phyloP scores from a whole-genome alignment of 1,139 yeast genomes.

The Suhomyces coccinellae region DNA sequence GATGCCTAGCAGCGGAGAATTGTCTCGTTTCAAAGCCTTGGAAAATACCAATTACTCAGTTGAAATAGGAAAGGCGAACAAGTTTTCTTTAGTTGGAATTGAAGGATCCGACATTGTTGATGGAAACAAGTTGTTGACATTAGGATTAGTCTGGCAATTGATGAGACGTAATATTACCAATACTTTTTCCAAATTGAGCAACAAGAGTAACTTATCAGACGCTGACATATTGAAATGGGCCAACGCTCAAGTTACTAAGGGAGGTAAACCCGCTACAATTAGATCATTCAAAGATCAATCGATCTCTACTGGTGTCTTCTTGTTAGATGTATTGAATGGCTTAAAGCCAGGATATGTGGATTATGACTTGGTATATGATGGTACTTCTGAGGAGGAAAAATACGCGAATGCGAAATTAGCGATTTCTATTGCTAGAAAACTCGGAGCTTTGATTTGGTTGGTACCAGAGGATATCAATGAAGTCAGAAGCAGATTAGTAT shows the following conservation, averaged over 20 bases:
- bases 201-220: constrained; percentile 70
- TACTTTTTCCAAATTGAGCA: constrained; percentile 73
- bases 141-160: constrained; percentile 98
- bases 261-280: constrained; percentile 68
- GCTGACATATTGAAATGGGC: constrained; percentile 93
- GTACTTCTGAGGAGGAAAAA: constrained; percentile 76
- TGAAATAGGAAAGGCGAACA: constrained; percentile 88
- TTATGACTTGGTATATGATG: constrained; percentile 83
- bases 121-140: constrained; percentile 83
- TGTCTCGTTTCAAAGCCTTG: constrained; percentile 89
- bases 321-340: constrained; percentile 89
- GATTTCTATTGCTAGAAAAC: constrained; percentile 94
- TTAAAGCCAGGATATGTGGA: constrained; percentile 97
- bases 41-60: constrained; percentile 97
- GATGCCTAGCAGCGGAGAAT: constrained; percentile 72
- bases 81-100: constrained; percentile 92
- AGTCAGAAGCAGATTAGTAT: constrained; percentile 88
- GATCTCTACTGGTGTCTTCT: constrained; percentile 73
- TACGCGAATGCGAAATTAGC: constrained; percentile 96
- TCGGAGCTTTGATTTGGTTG: constrained; percentile 97
- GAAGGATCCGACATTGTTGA: constrained; percentile 98
- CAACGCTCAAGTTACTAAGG: constrained; percentile 76
- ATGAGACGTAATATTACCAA: constrained; percentile 94
- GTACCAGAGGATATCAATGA: constrained; percentile 99
- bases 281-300: constrained; percentile 86